A percentile compares a stretch with the other conserved stretches of the same genome.
Evolutionary conservation across 2,329 filamentous ascomycete genomes (phyloP).

Genomic region (Botrytis squamosa): DNA sequence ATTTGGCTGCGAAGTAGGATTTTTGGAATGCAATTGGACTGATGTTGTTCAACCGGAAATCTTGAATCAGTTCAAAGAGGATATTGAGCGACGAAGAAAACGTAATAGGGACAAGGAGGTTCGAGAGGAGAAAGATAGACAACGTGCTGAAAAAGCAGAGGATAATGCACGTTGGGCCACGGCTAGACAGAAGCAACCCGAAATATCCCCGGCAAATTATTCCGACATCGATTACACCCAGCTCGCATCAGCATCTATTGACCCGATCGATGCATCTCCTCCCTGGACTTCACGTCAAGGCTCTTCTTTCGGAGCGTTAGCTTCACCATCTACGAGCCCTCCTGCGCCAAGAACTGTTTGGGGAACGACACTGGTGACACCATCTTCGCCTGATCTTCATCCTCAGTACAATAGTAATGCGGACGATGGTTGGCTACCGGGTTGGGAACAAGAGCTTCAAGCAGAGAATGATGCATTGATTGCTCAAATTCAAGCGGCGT

Average conservation of each 20-base stretch:
- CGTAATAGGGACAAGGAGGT: constrained; percentile 66
- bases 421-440: constrained; percentile 85
- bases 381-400: constrained; percentile 55
- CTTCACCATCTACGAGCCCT: constrained; percentile 79
- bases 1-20: constrained; percentile 69
- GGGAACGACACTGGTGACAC: constrained; percentile 73
- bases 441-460: constrained; percentile 74
- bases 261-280: constrained; percentile 47
- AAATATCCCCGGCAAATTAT: constrained; percentile 49
- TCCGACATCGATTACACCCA: constrained; percentile 67
- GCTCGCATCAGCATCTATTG: constrained; percentile 50
- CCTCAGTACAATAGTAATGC: constrained; percentile 38
- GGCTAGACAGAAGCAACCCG: constrained; percentile 55
- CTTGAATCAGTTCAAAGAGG: constrained; percentile 58
- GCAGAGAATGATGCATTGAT: constrained; percentile 57
- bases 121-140: constrained; percentile 67
- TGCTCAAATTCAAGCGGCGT: constrained; percentile 58
- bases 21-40: constrained; percentile 74
- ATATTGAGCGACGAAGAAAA: constrained; percentile 63
- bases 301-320: constrained; percentile 65
- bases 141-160: constrained; percentile 66
- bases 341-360: constrained; percentile 78
- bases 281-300: constrained; percentile 56
- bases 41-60: constrained; percentile 63
- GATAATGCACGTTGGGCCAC: constrained; percentile 63